Evolutionary conservation across 2,329 filamentous ascomycete species (phyloP).

Genomic region (Cladosporium velox): DNA sequence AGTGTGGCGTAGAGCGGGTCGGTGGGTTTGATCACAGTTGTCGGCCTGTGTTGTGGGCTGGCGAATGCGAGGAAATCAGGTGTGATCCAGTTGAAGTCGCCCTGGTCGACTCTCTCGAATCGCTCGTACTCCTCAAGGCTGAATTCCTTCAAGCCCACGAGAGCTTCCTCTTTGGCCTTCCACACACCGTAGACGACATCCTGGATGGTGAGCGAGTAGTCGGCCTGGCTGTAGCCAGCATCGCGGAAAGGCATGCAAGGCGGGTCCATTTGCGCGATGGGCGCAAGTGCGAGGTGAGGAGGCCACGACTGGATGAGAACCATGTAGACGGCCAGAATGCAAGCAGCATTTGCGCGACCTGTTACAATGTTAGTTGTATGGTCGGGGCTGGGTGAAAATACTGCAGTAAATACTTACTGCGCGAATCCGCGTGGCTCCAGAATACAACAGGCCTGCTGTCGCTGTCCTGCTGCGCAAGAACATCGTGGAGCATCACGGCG

Average conservation of each 20-base stretch:
- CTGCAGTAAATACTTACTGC: slow-evolving; percentile 63
- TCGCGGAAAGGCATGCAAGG: slow-evolving; percentile 99
- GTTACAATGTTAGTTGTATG: slow-evolving; percentile 30
- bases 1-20: slow-evolving; percentile 74
- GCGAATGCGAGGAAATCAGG: slow-evolving; percentile 95
- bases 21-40: slow-evolving; percentile 68
- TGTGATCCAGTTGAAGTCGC: slow-evolving; percentile 99
- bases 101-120: slow-evolving; percentile 94
- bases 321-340: slow-evolving; percentile 97
- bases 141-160: slow-evolving; percentile 90
- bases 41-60: slow-evolving; percentile 82
- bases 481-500: slow-evolving; percentile 92
- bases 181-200: slow-evolving; percentile 98
- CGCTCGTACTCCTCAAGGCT: slow-evolving; percentile 96
- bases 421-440: slow-evolving; percentile 88
- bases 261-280: slow-evolving; percentile 94
- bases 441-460: slow-evolving; percentile 90
- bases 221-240: slow-evolving; percentile 96
- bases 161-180: slow-evolving; percentile 95
- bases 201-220: slow-evolving; percentile 93
- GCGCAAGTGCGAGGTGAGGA: slow-evolving; percentile 89
- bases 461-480: slow-evolving; percentile 87
- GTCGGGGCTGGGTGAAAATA: not conserved
- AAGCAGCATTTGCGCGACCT: slow-evolving; percentile 92
- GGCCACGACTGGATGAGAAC: slow-evolving; percentile 97